phyloP scores from a whole-genome alignment of 1,284 basidiomycete species.

The Cryptococcus maquisensis region DNA sequence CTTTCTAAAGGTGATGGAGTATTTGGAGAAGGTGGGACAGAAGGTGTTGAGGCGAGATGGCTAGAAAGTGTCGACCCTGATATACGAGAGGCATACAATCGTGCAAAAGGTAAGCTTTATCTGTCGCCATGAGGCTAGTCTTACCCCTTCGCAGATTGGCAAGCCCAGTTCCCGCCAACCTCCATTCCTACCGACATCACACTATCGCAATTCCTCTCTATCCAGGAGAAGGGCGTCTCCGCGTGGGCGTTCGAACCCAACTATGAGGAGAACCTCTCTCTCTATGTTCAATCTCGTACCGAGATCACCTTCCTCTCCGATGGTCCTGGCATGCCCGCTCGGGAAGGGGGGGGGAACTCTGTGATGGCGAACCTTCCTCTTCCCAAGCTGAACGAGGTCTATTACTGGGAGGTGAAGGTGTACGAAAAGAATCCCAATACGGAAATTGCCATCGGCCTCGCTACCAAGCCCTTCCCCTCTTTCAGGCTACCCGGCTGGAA shows the following conservation, averaged over 20 bases:
- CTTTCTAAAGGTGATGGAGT: conserved; percentile 84
- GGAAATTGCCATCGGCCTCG: conserved; percentile 79
- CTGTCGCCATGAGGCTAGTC: not conserved
- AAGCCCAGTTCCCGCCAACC: conserved; percentile 84
- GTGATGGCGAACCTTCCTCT: conserved; percentile 92
- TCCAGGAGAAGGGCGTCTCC: conserved; percentile 95
- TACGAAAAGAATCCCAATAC: conserved; percentile 84
- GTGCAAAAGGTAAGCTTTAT: conserved; percentile 72
- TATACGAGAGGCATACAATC: conserved; percentile 67
- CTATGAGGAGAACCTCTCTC: conserved; percentile 83
- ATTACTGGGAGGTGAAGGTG: conserved; percentile 98
- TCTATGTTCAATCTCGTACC: conserved; percentile 86
- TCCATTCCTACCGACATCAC: conserved; percentile 93
- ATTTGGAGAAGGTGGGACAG: conserved; percentile 85
- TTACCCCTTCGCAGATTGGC: conserved; percentile 64
- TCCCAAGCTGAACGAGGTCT: conserved; percentile 93
- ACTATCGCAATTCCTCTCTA: conserved; percentile 90
- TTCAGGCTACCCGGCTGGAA: conserved; percentile 87
- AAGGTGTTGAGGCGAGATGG: conserved; percentile 88
- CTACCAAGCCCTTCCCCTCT: conserved; percentile 89
- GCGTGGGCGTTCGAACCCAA: conserved; percentile 98
- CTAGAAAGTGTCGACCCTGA: conserved; percentile 73
- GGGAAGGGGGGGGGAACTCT: conserved; percentile 64
- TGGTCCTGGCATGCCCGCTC: conserved; percentile 64
- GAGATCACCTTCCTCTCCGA: conserved; percentile 95